Base-by-base conservation (phyloP, 2,329 filamentous ascomycete genomes). In the Macroventuria anomochaeta region DNA sequence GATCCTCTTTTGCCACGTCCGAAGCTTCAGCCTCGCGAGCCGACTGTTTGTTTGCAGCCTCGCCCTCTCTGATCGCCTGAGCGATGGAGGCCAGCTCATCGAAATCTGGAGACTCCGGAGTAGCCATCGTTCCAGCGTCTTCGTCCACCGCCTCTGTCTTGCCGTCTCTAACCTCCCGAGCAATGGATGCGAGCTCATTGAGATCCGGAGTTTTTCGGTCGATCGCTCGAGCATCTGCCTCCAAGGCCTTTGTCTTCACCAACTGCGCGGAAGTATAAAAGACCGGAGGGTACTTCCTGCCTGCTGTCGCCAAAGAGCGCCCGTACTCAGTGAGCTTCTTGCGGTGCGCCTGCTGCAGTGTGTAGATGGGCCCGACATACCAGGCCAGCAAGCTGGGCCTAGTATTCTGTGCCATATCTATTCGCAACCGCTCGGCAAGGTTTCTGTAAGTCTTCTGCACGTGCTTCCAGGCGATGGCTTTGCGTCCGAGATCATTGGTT, bases 401-500 rank as follows among this genome's bases (percentile, higher is more conserved):
- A 2, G 36, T 61, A 28, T 67, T 70, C 0, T 2, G n/a, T 3
- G 32, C 54, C 7, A 66, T 21, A 6, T 67, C 58, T 7, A 12
- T 3, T 8, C 42, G 23, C 13, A 75, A 54, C 7, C 53, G n/a
- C 7, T 23, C 21, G 13, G 17, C 20, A 18, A 74, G 57, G 10
- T 31, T n/a, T 12, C 18, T 40, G 25, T 84, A 77, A 0, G 77
- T 80, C 11, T 50, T 55, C 54, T 81, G 76, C 13, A 86, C 62
- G 52, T 85, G 79, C 53, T 77, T 77, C 55, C 83, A 81, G 12
- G 76, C 76, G 47, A 76, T 71, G 37, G 73, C 77, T 46, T 77
- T 77, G 36, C 73, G 71, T 28, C 85, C 85, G 1, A 87, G 75
- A 62, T 88, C 82, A 64, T 85, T 85, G 62, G 76, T 76, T 17